Conservation (phyloP, 2,329 filamentous ascomycete genomes). For the Parasarocladium wereldwijsianum region DNA sequence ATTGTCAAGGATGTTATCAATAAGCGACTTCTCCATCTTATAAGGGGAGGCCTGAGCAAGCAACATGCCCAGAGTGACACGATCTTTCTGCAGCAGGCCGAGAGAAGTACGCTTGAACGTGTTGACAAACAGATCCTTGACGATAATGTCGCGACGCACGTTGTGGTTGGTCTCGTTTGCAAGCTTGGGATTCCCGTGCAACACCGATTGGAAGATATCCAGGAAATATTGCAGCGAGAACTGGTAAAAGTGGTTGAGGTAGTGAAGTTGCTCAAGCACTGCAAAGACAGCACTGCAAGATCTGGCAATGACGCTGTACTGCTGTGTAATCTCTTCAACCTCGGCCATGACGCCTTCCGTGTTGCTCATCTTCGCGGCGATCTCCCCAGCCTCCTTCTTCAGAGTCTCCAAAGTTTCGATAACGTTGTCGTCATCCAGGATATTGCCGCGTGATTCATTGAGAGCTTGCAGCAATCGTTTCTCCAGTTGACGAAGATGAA, state of each 20-base stretch:
- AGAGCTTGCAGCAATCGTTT: slow-evolving; percentile 87
- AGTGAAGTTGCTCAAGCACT: slow-evolving; percentile 90
- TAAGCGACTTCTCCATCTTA: slow-evolving; percentile 79
- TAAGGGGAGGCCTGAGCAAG: slow-evolving; percentile 93
- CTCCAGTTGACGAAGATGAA: slow-evolving; percentile 91
- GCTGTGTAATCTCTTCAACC: slow-evolving; percentile 86
- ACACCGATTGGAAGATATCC: slow-evolving; percentile 88
- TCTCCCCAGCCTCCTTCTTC: slow-evolving; percentile 94
- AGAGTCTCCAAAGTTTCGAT: slow-evolving; percentile 95
- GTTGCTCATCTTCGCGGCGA: slow-evolving; percentile 88
- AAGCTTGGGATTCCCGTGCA: slow-evolving; percentile 65
- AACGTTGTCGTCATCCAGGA: slow-evolving; percentile 94
- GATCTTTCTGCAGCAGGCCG: slow-evolving; percentile 83
- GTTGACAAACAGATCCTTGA: slow-evolving; percentile 80
- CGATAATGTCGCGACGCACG: slow-evolving; percentile 72
- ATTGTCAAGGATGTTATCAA: slow-evolving; percentile 75
- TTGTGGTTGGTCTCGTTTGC: slow-evolving; percentile 60
- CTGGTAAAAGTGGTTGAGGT: slow-evolving; percentile 98
- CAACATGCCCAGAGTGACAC: slow-evolving; percentile 86
- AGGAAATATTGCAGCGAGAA: slow-evolving; percentile 98
- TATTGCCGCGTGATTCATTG: slow-evolving; percentile 95
- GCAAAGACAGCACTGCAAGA: slow-evolving; percentile 97
- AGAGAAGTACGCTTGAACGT: slow-evolving; percentile 90
- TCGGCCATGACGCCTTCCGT: slow-evolving; percentile 98
- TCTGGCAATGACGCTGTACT: slow-evolving; percentile 85